Base-by-base conservation (phyloP, 2,329 filamentous ascomycete genomes). In the Microsporum ferrugineum region DNA sequence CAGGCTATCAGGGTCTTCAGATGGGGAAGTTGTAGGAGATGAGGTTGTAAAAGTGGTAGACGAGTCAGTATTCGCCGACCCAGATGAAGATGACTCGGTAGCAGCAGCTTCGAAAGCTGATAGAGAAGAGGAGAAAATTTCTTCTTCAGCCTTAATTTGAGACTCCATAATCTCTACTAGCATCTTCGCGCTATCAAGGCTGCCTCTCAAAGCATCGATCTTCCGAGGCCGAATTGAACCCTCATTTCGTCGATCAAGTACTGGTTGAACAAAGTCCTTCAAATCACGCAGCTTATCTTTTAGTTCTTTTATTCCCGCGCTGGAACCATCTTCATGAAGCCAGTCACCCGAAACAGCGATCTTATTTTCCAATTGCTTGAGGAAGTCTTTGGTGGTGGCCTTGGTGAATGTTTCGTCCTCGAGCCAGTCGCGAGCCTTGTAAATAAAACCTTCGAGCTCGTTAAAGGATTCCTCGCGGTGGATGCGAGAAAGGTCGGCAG, bases 381-480 rank as follows among this genome's bases (percentile, higher is more conserved):
- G 83, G 70, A 91, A 83, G 23, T 82, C 80, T 2, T 84, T 77
- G 7, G 87, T 92, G 36, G 91, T 88, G 2, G 82, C 84, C 10
- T 80, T 80, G 59, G 88, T 78, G 71, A 96, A 97, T 0, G 80
- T 79, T 56, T 89, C 85, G 63, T 87, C 86, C 47, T 89, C 87
- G 1, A 96, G 79, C 51, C 95, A 80, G 72, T 96, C 91, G 31
- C 91, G 86, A 33, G 88, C 83, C 69, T 85, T 87, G 79, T 99
- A 99, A 12, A 92, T 96, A 74, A 88, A 97, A 10, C 83, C 87
- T 75, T 99, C 94, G n/a, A 99, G 84, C 65, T 88, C 87, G 75
- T 97, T 99, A 61, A 96, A 79, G 0, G 89, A 84, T 72, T 96
- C 92, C 71, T 96, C 91, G 36, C 91, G 85, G 62, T 85, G 79